A percentile compares a stretch with the other conserved stretches of the same genome.
Evolutionary conservation across 129 eudicot species (phyloP).

Genomic region (Lonicera japonica): DNA sequence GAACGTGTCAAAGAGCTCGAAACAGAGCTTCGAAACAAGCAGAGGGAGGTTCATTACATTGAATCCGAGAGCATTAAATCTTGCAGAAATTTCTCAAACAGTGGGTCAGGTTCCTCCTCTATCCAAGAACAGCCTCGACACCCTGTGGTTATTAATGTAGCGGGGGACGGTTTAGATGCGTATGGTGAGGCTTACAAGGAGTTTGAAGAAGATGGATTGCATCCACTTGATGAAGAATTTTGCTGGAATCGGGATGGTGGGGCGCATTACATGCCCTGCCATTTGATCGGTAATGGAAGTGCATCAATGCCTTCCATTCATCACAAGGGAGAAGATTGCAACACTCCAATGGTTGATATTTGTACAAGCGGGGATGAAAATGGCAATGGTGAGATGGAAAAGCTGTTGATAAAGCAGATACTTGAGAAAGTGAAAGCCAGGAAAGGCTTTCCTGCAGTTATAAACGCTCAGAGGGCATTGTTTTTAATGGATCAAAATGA

Average conservation of each 20-base stretch:
- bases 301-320: neutral
- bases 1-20: conserved; percentile 75
- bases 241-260: neutral
- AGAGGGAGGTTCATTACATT: conserved; percentile 8
- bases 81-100: conserved; percentile 30
- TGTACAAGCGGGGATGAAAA: neutral
- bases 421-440: conserved; percentile 78
- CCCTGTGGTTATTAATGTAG: neutral
- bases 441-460: conserved; percentile 72
- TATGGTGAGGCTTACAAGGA: neutral
- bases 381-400: conserved; percentile 20
- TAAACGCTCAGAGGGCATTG: conserved; percentile 60
- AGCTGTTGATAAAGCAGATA: conserved; percentile 63
- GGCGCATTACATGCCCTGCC: no score
- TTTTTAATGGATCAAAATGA: conserved; percentile 29
- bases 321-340: neutral
- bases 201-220: neutral
- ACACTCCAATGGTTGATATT: neutral
- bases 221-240: neutral
- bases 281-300: neutral
- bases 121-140: neutral
- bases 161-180: neutral
- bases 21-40: conserved; percentile 40
- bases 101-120: conserved; percentile 32
- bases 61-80: conserved; percentile 22